Percentiles rank a stretch among this genome's conserved stretches.
Conservation (phyloP, 192 early-diverging fungal species). For the Gamsiella multidivaricata region DNA sequence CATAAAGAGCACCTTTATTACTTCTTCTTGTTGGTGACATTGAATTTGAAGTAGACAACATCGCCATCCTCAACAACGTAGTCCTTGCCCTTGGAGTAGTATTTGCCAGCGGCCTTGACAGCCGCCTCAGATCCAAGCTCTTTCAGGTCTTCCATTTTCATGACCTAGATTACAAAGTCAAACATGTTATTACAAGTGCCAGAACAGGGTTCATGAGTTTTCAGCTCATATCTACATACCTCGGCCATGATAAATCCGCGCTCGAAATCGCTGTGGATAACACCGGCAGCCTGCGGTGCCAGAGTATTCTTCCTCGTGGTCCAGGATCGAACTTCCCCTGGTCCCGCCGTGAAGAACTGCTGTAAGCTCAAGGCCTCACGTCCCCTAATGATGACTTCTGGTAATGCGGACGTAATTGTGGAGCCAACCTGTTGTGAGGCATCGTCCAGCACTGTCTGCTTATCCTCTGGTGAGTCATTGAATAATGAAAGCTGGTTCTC, state of each 20-base stretch:
- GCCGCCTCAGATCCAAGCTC: constrained; percentile 71
- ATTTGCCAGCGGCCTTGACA: constrained; percentile 81
- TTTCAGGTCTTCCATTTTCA: constrained; percentile 70
- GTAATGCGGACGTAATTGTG: constrained; percentile 61
- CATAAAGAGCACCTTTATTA: too few relatives aligned
- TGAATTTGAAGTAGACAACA: constrained; percentile 65
- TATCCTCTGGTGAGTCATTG: constrained; percentile 58
- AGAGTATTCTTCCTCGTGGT: constrained; percentile 71
- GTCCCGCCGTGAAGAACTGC: constrained; percentile 82
- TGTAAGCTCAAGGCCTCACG: constrained; percentile 76
- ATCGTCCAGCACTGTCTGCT: constrained; percentile 70
- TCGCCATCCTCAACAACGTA: constrained; percentile 77
- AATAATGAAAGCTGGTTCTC: constrained; percentile 52
- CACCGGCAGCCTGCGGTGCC: constrained; percentile 77
- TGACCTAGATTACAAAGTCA: constrained; percentile 29
- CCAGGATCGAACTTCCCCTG: constrained; percentile 85
- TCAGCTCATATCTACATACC: constrained; percentile 25
- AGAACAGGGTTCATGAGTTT: background rate
- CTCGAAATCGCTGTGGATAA: constrained; percentile 80
- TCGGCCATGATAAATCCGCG: constrained; percentile 84
- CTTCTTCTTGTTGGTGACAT: constrained; percentile 56
- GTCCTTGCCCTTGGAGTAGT: constrained; percentile 77
- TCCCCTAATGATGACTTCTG: constrained; percentile 75
- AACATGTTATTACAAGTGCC: background rate
- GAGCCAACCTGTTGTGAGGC: constrained; percentile 42